phyloP scores from a whole-genome alignment of 306 rosid species.

The Trifolium dubium region DNA sequence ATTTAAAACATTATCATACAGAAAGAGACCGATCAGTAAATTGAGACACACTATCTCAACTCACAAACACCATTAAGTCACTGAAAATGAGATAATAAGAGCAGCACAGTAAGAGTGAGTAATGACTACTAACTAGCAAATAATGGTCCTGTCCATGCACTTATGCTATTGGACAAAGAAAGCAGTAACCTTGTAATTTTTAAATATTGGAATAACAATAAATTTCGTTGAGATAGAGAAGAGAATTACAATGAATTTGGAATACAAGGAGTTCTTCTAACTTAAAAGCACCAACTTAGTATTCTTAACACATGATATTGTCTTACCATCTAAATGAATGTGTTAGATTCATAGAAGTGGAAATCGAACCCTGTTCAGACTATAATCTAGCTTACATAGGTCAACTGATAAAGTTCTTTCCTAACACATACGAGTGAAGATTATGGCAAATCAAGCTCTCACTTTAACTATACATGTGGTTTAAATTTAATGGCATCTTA shows the following conservation, averaged over 20 bases:
- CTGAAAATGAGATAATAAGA: slow-evolving; percentile 15
- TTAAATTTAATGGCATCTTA: slow-evolving; percentile 26
- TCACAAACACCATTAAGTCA: slow-evolving; percentile 14
- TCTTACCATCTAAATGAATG: slow-evolving; percentile 32
- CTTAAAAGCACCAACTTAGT: background rate
- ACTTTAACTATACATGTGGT: background rate
- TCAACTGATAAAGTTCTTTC: slow-evolving; percentile 4
- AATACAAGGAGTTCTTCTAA: slow-evolving; percentile 16
- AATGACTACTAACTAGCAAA: background rate
- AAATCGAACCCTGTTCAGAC: background rate
- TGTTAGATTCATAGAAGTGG: background rate
- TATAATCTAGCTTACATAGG: background rate
- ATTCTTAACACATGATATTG: background rate
- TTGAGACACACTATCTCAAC: slow-evolving; percentile 2
- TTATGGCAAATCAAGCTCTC: background rate
- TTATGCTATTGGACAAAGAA: slow-evolving; percentile 19
- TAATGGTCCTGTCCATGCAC: slow-evolving; percentile 22
- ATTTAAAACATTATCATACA: slow-evolving; percentile 11
- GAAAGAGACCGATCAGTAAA: slow-evolving; percentile 14
- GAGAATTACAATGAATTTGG: slow-evolving; percentile 27
- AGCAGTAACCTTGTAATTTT: slow-evolving; percentile 2
- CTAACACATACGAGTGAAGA: background rate
- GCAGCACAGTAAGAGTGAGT: slow-evolving; percentile 17
- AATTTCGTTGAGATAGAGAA: slow-evolving; percentile 16
- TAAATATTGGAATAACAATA: background rate